Conservation (phyloP, 2,329 filamentous ascomycete genomes). For the Paecilomyces variotii region DNA sequence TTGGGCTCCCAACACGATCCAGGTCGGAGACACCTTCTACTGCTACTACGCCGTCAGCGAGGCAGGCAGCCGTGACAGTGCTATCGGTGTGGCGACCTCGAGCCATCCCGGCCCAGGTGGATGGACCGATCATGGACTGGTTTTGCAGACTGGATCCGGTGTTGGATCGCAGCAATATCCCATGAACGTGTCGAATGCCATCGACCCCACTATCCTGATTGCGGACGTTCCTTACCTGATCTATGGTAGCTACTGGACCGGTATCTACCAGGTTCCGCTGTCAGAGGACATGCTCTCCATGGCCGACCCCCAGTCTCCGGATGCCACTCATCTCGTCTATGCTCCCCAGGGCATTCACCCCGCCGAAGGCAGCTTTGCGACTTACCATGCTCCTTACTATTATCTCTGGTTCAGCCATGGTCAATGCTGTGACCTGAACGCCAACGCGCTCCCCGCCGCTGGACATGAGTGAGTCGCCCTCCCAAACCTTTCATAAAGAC, state of each 20-base stretch:
- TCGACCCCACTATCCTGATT: conserved; percentile 22
- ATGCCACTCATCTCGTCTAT: conserved; percentile 21
- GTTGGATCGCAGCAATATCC: conserved; percentile 17
- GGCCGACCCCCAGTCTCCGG: conserved; percentile 11
- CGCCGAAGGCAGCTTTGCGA: conserved; percentile 24
- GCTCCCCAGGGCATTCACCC: conserved; percentile 22
- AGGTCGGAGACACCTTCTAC: conserved; percentile 23
- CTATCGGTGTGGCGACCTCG: conserved; percentile 28
- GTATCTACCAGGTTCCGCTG: conserved; percentile 28
- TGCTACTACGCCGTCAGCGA: conserved; percentile 29
- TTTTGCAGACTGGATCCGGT: conserved; percentile 24
- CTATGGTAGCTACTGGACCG: conserved; percentile 29
- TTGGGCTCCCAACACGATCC: conserved; percentile 28
- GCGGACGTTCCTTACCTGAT: conserved; percentile 23
- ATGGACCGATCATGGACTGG: conserved; percentile 29
- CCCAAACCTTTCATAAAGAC: background rate
- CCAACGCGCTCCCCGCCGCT: conserved; percentile 34
- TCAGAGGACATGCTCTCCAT: conserved; percentile 10
- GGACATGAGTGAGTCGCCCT: conserved; percentile 41
- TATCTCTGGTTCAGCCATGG: conserved; percentile 31
- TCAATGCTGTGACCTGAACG: conserved; percentile 21
- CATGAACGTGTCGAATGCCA: conserved; percentile 29
- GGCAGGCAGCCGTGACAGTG: conserved; percentile 21
- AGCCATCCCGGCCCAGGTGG: conserved; percentile 12
- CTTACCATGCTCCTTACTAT: conserved; percentile 20